These are phyloP conservation scores for Sugiyamaella lignohabitans DNA, from an alignment of 805 yeast species.

Conservation along the genomic window DNA sequence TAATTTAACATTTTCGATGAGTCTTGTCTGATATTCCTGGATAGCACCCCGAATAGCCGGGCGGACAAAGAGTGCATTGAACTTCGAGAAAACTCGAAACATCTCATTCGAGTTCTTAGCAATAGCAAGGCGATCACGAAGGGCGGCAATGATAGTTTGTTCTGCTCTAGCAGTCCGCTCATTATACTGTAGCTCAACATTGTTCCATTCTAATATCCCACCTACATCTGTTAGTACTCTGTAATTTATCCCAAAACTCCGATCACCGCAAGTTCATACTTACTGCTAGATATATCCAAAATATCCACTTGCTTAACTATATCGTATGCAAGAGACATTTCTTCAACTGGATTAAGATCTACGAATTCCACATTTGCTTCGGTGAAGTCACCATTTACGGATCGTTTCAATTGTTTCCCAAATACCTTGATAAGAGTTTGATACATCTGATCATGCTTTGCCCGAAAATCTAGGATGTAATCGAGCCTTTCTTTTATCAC, in stretches of 20 bases:
- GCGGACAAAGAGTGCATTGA: conserved; percentile 43
- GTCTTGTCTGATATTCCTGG: conserved; percentile 50
- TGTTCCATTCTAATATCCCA: conserved; percentile 35
- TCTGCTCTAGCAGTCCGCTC: conserved; percentile 43
- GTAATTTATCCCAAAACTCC: not conserved
- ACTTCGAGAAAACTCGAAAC: conserved; percentile 46
- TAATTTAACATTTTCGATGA: conserved; percentile 42
- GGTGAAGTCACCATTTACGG: conserved; percentile 4
- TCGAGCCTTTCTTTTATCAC: conserved; percentile 39
- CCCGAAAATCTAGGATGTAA: conserved; percentile 42
- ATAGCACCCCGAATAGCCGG: conserved; percentile 53
- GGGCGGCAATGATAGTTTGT: conserved; percentile 35
- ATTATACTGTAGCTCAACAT: conserved; percentile 38
- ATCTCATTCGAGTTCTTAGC: conserved; percentile 43
- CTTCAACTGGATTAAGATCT: conserved; percentile 27
- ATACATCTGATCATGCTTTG: conserved; percentile 46
- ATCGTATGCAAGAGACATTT: conserved; percentile 39
- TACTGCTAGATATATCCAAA: conserved; percentile 31
- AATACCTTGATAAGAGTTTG: conserved; percentile 31
- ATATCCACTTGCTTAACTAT: conserved; percentile 35
- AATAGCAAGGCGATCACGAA: conserved; percentile 36
- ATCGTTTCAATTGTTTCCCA: conserved; percentile 10
- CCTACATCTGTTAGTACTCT: conserved; percentile 5
- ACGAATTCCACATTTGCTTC: conserved; percentile 21
- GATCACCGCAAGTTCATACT: not conserved